Conservation (phyloP, 75 land plant species). For the Gnetum montanum region DNA sequence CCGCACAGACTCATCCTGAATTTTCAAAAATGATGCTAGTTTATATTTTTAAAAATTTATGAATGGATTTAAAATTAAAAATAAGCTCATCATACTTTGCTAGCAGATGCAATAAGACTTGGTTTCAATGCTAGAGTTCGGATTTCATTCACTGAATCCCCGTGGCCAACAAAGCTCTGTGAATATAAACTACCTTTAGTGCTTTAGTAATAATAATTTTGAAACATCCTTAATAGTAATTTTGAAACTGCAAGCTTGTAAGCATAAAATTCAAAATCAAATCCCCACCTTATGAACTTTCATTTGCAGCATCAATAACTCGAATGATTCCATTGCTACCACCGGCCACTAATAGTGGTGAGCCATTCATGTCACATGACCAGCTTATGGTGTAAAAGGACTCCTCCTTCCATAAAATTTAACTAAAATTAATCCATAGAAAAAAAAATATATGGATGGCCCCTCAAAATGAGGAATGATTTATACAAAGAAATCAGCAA, state of each 20-base stretch:
- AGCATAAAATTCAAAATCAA: too few species aligned
- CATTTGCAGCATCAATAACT: constrained; percentile 65
- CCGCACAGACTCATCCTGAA: constrained; percentile 92
- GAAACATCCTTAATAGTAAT: too few species aligned
- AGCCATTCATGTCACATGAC: constrained; percentile 72
- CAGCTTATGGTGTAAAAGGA: constrained; percentile 94
- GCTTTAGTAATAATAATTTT: too few species aligned
- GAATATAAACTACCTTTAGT: neutral
- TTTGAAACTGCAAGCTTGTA: neutral
- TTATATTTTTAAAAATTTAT: too few species aligned
- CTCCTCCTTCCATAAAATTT: constrained; percentile 95
- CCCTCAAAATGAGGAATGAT: too few species aligned
- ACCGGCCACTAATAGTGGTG: constrained; percentile 66
- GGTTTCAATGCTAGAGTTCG: constrained; percentile 88
- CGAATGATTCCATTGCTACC: constrained; percentile 95
- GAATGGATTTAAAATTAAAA: too few species aligned
- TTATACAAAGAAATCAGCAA: too few species aligned
- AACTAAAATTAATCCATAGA: too few species aligned
- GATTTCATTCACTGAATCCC: constrained; percentile 93
- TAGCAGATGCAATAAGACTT: constrained; percentile 79
- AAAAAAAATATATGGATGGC: too few species aligned
- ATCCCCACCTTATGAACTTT: constrained; percentile 59
- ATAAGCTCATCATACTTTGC: constrained; percentile 89
- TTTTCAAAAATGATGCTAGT: too few species aligned
- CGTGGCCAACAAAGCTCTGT: constrained; percentile 97